Conservation (phyloP, 2,329 filamentous ascomycete species). For the Myriosclerotinia curreyana region DNA sequence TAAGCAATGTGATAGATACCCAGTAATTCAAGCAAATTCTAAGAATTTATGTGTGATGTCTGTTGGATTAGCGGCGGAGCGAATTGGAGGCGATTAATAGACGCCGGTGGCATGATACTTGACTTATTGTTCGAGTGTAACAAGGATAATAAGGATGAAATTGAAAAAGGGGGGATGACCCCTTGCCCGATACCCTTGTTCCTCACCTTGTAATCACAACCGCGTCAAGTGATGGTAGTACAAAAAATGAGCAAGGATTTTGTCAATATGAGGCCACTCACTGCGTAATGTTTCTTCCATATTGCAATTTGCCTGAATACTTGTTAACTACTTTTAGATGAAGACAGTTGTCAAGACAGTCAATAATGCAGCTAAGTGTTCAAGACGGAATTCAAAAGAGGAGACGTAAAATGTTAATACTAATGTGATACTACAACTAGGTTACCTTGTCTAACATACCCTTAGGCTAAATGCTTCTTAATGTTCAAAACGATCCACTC, state of each 20-base stretch:
- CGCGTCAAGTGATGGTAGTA: slow-evolving; percentile 13
- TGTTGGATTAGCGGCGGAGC: slow-evolving; percentile 17
- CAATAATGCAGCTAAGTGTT: no score
- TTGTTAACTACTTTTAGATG: neutral
- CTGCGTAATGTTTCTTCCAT: neutral
- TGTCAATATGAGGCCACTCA: slow-evolving; percentile 3
- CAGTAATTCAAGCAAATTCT: neutral
- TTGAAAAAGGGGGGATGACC: slow-evolving; percentile 5
- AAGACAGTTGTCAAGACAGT: neutral
- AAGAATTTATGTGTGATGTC: slow-evolving; percentile 19
- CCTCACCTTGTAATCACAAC: neutral
- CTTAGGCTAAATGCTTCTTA: slow-evolving; percentile 1
- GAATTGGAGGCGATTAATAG: slow-evolving; percentile 19
- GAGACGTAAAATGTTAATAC: neutral
- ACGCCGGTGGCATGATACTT: slow-evolving; percentile 16
- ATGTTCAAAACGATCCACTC: neutral
- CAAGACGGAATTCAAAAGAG: neutral
- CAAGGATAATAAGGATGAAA: neutral
- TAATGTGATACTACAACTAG: neutral
- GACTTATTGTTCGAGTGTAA: neutral
- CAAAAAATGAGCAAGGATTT: neutral
- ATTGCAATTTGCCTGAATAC: slow-evolving; percentile 1
- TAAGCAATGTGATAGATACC: slow-evolving; percentile 23
- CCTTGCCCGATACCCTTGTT: neutral
- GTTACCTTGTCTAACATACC: slow-evolving; percentile 4